Percentiles rank a stretch among this genome's conserved stretches.
These are phyloP conservation scores for Mortierella sp. DNA, from an alignment of 371 early-diverging fungal species.

Conservation along the genomic window DNA sequence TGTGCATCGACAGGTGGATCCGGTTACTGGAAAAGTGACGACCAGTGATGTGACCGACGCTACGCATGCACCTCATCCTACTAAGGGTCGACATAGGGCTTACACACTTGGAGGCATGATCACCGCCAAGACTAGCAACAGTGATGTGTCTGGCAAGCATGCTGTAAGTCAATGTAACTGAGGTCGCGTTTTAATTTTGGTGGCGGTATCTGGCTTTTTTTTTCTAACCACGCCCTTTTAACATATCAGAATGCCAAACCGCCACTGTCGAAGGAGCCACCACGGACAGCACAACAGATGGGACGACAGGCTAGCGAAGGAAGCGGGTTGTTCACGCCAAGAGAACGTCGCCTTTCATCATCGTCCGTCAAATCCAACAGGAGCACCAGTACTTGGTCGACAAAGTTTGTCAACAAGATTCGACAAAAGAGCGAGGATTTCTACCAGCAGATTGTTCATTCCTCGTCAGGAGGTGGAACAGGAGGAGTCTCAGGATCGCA, in stretches of 20 bases:
- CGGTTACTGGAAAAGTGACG: neutral
- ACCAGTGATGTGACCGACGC: conserved; percentile 11
- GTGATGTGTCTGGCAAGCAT: neutral
- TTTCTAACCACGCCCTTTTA: neutral
- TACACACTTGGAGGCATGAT: conserved; percentile 37
- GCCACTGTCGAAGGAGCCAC: conserved; percentile 21
- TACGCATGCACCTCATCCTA: neutral
- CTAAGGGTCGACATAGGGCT: conserved; percentile 42
- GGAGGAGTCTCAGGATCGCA: neutral
- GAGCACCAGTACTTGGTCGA: conserved; percentile 40
- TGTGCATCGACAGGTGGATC: neutral
- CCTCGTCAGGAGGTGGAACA: neutral
- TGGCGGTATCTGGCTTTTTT: neutral
- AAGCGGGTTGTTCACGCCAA: neutral
- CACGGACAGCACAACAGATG: conserved; percentile 19
- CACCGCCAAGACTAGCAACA: neutral
- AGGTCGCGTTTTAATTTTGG: neutral
- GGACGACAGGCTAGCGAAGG: conserved; percentile 47
- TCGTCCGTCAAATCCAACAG: conserved; percentile 42
- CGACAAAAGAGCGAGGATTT: conserved; percentile 51
- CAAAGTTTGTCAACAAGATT: conserved; percentile 50
- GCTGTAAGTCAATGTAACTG: conserved; percentile 16
- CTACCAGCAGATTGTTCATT: conserved; percentile 45
- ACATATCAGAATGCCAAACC: conserved; percentile 14
- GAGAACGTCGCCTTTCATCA: conserved; percentile 40